Evolutionary conservation across 2,329 filamentous ascomycete genomes (phyloP).

Genomic region (Trichoderma pleuroti): DNA sequence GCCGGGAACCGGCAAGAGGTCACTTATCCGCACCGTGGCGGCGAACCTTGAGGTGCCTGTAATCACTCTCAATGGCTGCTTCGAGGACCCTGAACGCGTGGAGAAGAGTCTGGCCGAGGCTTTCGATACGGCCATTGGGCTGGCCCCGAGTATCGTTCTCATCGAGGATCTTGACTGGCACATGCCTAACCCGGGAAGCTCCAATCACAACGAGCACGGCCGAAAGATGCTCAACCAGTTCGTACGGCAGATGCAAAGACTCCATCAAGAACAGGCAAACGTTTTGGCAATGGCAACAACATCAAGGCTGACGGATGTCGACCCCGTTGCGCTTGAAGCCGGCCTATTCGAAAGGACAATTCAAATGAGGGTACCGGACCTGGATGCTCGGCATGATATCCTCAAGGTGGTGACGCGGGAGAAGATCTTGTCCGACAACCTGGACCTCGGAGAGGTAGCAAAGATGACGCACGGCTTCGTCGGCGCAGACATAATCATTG

Average conservation of each 20-base stretch:
- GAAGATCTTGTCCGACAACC: conserved; percentile 60
- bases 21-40: conserved; percentile 71
- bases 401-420: conserved; percentile 68
- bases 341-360: conserved; percentile 81
- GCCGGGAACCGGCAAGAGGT: conserved; percentile 76
- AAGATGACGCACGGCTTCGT: conserved; percentile 90
- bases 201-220: conserved; percentile 82
- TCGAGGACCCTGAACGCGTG: conserved; percentile 39
- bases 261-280: conserved; percentile 67
- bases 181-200: conserved; percentile 76
- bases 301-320: conserved; percentile 80
- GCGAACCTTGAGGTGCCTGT: conserved; percentile 70
- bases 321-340: conserved; percentile 69
- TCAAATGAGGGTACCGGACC: conserved; percentile 82
- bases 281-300: conserved; percentile 91
- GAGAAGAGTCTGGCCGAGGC: conserved; percentile 40
- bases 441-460: conserved; percentile 72
- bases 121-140: conserved; percentile 73
- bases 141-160: conserved; percentile 86
- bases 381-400: conserved; percentile 73
- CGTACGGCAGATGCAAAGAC: conserved; percentile 78
- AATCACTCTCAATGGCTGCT: conserved; percentile 48
- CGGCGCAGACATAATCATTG: conserved; percentile 75
- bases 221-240: conserved; percentile 82
- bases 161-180: conserved; percentile 83